A percentile compares a stretch with the other conserved stretches of the same genome.
Evolutionary conservation across 148 eudicot genomes (phyloP).

Genomic region (Heliamphora exappendiculata): DNA sequence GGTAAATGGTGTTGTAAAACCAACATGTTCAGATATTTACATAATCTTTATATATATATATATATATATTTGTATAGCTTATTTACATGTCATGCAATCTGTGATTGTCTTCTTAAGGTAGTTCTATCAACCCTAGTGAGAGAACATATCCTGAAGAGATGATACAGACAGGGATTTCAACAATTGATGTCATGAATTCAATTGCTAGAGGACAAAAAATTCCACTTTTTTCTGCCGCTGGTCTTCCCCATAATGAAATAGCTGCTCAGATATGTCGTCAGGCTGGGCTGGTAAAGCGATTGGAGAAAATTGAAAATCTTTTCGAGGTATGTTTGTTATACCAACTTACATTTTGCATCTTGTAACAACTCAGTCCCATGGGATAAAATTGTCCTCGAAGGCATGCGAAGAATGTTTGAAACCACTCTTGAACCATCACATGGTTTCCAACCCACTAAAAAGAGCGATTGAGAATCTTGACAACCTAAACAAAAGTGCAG

Average conservation of each 20-base stretch:
- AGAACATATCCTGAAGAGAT: constrained; percentile 99
- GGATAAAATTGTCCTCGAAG: too few relatives aligned
- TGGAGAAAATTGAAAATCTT: constrained; percentile 76
- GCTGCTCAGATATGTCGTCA: constrained; percentile 99
- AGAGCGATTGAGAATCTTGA: too few relatives aligned
- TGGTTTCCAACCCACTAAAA: too few relatives aligned
- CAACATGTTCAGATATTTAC: background rate
- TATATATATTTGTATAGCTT: background rate
- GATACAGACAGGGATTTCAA: constrained; percentile 97
- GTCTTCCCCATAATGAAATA: constrained; percentile 99
- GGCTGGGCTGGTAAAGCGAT: constrained; percentile 93
- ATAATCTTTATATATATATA: background rate
- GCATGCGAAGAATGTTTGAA: too few relatives aligned
- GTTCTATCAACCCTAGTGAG: constrained; percentile 99
- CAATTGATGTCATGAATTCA: constrained; percentile 99
- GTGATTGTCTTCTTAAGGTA: constrained; percentile 41
- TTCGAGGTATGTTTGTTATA: constrained; percentile 54
- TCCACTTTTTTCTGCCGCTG: constrained; percentile 98
- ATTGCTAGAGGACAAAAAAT: constrained; percentile 99
- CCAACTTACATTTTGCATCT: background rate
- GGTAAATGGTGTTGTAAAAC: constrained; percentile 37
- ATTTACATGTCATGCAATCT: background rate
- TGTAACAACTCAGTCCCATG: background rate
- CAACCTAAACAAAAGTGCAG: too few relatives aligned
- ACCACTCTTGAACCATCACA: too few relatives aligned